Evolutionary conservation across 108 stramenopile species (phyloP).

Genomic region (Cyclotella cryptica): DNA sequence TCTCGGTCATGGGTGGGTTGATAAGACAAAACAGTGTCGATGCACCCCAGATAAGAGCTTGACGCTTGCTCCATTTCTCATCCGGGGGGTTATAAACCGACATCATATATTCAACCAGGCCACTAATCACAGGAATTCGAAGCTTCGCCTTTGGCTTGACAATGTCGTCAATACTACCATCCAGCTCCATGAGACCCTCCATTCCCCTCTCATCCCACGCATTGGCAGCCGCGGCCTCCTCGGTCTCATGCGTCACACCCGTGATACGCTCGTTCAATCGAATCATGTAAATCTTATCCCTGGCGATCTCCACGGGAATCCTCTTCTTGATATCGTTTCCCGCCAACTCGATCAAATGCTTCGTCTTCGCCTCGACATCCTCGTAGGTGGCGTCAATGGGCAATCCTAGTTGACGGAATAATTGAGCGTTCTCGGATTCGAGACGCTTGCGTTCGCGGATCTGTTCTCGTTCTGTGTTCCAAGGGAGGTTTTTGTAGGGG

Average conservation of each 20-base stretch:
- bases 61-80: slow-evolving; percentile 63
- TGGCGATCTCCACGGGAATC: slow-evolving; percentile 77
- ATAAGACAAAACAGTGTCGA: slow-evolving; percentile 67
- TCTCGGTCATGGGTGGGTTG: slow-evolving; percentile 67
- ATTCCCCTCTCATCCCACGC: slow-evolving; percentile 57
- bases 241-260: slow-evolving; percentile 57
- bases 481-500: slow-evolving; percentile 78
- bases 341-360: slow-evolving; percentile 56
- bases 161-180: slow-evolving; percentile 51
- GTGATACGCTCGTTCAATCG: slow-evolving; percentile 80
- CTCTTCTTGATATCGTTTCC: slow-evolving; percentile 73
- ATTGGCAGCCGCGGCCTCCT: slow-evolving; percentile 63
- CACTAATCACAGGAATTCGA: slow-evolving; percentile 33
- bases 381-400: slow-evolving; percentile 86
- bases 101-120: slow-evolving; percentile 40
- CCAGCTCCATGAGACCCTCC: slow-evolving; percentile 17
- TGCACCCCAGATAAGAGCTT: slow-evolving; percentile 70
- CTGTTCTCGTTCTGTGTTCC: slow-evolving; percentile 71
- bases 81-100: slow-evolving; percentile 57
- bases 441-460: slow-evolving; percentile 59
- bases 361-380: slow-evolving; percentile 75
- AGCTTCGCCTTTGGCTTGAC: slow-evolving; percentile 57
- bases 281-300: slow-evolving; percentile 88
- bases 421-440: slow-evolving; percentile 60
- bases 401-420: slow-evolving; percentile 86